phyloP scores from a whole-genome alignment of 257 asterid genomes.

The Solanum chilense region DNA sequence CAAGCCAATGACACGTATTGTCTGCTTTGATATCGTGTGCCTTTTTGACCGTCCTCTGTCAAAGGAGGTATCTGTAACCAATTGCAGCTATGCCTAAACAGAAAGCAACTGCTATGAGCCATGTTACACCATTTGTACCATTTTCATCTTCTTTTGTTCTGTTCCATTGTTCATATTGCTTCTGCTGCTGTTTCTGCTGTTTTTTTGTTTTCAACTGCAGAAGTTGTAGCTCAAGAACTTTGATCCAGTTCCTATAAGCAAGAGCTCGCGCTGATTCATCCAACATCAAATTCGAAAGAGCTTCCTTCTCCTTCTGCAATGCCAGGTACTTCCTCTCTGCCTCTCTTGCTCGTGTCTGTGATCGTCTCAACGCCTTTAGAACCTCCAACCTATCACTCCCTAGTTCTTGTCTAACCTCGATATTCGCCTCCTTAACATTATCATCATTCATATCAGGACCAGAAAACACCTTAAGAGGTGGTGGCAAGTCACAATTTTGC shows the following conservation, averaged over 20 bases:
- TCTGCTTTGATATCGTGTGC: not conserved
- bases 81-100: conserved; percentile 37
- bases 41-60: not conserved
- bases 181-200: not conserved
- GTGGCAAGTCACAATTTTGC: conserved; percentile 71
- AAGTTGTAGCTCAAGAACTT: conserved; percentile 28
- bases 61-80: conserved; percentile 10
- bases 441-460: conserved; percentile 13
- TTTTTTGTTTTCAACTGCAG: conserved; percentile 6
- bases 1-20: not conserved
- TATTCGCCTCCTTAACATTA: not conserved
- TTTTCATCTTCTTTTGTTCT: conserved; percentile 1
- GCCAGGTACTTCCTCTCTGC: conserved; percentile 40
- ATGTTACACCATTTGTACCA: conserved; percentile 3
- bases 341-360: conserved; percentile 60
- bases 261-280: conserved; percentile 27
- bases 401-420: not conserved
- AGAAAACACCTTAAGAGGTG: conserved; percentile 41
- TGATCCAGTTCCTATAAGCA: conserved; percentile 42
- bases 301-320: conserved; percentile 27
- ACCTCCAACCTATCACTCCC: conserved; percentile 33
- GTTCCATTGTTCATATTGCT: not conserved
- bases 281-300: conserved; percentile 22
- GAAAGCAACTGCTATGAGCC: conserved; percentile 25
- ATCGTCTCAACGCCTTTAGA: conserved; percentile 38